These are phyloP conservation scores for Penicillium samsonianum DNA, from an alignment of 495 filamentous ascomycete species.

Conservation along the genomic window DNA sequence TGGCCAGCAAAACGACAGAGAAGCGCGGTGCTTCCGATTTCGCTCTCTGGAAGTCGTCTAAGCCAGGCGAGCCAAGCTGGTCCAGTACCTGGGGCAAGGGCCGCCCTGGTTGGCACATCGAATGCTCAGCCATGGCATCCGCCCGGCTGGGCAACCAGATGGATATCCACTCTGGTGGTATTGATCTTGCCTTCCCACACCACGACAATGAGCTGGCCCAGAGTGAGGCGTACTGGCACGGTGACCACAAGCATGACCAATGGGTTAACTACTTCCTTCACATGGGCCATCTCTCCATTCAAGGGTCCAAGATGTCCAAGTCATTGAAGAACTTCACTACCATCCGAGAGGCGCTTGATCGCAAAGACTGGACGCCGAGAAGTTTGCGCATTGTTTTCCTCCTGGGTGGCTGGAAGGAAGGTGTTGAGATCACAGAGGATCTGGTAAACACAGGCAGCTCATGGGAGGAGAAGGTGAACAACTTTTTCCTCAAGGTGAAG, in stretches of 20 bases:
- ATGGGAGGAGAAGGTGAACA: constrained; percentile 84
- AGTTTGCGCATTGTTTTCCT: constrained; percentile 85
- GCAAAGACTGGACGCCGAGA: constrained; percentile 77
- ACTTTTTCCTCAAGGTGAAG: constrained; percentile 83
- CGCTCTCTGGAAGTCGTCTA: constrained; percentile 91
- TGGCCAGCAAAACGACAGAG: constrained; percentile 65
- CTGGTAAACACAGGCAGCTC: constrained; percentile 68
- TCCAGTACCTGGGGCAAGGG: constrained; percentile 81
- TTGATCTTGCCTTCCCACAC: constrained; percentile 93
- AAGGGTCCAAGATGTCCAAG: constrained; percentile 94
- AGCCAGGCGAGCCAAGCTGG: constrained; percentile 92
- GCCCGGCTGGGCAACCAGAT: constrained; percentile 77
- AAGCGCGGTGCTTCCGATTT: constrained; percentile 82
- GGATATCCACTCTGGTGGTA: constrained; percentile 92
- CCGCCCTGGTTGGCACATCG: constrained; percentile 95
- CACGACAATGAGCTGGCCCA: constrained; percentile 97
- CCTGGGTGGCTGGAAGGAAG: constrained; percentile 84
- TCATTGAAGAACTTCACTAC: constrained; percentile 97
- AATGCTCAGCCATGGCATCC: constrained; percentile 96
- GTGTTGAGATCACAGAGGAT: constrained; percentile 85
- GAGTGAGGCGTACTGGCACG: constrained; percentile 80
- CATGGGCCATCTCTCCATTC: constrained; percentile 91
- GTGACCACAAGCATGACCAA: constrained; percentile 51
- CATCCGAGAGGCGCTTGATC: constrained; percentile 76
- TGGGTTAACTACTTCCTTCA: constrained; percentile 98